phyloP scores from a whole-genome alignment of 345 rosid genomes.

The Populus euphratica region DNA sequence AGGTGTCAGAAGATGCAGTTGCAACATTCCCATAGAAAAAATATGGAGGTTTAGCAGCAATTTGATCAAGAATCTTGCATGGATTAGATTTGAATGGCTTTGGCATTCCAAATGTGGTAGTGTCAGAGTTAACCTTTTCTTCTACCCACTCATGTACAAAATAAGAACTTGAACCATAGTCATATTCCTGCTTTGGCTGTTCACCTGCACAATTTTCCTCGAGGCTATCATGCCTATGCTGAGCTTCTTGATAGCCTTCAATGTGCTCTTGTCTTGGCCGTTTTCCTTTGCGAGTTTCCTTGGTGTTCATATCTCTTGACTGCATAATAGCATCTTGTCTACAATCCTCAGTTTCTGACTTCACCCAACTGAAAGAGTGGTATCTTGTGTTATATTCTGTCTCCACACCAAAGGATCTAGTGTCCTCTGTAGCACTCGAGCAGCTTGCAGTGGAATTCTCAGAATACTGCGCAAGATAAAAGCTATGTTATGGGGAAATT shows the following conservation, averaged over 20 bases:
- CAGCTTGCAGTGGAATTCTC: not conserved
- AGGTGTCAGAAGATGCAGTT: constrained; percentile 39
- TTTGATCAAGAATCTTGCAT: constrained; percentile 37
- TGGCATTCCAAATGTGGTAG: constrained; percentile 20
- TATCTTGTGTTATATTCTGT: constrained; percentile 20
- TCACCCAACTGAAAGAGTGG: constrained; percentile 24
- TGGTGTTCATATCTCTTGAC: constrained; percentile 15
- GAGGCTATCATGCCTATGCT: constrained; percentile 10
- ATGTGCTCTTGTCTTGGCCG: constrained; percentile 58
- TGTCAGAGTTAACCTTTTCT: constrained; percentile 38
- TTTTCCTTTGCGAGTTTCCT: constrained; percentile 53
- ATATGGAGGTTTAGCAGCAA: constrained; percentile 63
- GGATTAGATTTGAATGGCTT: constrained; percentile 38
- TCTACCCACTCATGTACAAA: constrained; percentile 41
- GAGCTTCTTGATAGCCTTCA: constrained; percentile 30
- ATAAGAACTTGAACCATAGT: constrained; percentile 41
- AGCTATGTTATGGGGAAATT: not conserved
- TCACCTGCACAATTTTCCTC: constrained; percentile 47
- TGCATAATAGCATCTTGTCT: constrained; percentile 22
- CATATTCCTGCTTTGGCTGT: constrained; percentile 51
- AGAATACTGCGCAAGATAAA: constrained; percentile 12
- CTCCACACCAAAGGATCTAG: constrained; percentile 24
- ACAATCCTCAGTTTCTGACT: constrained; percentile 41
- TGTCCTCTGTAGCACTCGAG: constrained; percentile 20
- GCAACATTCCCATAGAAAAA: constrained; percentile 73